A percentile compares a stretch with the other conserved stretches of the same genome.
phyloP scores from a whole-genome alignment of 345 rosid genomes.

The Jatropha curcas region DNA sequence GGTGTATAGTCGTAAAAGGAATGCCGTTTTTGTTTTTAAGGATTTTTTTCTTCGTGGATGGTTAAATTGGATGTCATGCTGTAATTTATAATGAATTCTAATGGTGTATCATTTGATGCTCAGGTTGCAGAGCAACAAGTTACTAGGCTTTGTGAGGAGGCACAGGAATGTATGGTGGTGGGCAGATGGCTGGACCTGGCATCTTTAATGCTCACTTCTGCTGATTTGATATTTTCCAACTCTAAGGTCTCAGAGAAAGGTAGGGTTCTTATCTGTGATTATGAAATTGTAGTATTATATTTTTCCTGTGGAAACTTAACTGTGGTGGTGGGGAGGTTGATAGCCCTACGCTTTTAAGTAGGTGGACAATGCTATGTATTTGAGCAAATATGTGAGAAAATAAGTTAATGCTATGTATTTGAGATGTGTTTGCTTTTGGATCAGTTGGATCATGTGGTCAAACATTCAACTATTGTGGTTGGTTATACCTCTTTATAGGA shows the following conservation, averaged over 20 bases:
- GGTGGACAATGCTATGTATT: too few species aligned
- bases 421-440: not conserved
- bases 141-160: slow-evolving; percentile 70
- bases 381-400: not conserved
- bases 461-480: not conserved
- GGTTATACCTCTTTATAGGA: not conserved
- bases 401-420: not conserved
- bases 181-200: slow-evolving; percentile 82
- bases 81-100: not conserved
- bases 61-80: not conserved
- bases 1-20: not conserved
- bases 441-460: not conserved
- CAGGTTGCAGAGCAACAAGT: slow-evolving; percentile 83
- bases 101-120: not conserved
- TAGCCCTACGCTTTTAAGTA: too few species aligned
- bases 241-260: slow-evolving; percentile 93
- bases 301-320: not conserved
- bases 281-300: not conserved
- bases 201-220: slow-evolving; percentile 83
- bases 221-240: slow-evolving; percentile 68
- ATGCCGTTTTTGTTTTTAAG: not conserved
- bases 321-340: too few species aligned
- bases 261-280: slow-evolving; percentile 8
- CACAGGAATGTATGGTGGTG: slow-evolving; percentile 61
- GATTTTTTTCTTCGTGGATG: not conserved